phyloP scores from a whole-genome alignment of 495 filamentous ascomycete species.

The Neurospora intermedia region DNA sequence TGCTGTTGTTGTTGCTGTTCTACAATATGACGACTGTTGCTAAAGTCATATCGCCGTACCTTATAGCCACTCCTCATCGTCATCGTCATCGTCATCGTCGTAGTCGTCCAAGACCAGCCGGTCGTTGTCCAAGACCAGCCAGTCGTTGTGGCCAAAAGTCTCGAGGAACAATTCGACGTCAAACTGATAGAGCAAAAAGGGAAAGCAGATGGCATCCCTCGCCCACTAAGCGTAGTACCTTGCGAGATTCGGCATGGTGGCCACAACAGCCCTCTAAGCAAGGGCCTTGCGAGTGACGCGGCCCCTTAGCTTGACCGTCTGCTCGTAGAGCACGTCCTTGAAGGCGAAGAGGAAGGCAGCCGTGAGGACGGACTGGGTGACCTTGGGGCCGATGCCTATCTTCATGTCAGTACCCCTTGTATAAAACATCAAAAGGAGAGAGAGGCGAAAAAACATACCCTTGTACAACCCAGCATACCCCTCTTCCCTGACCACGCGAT shows the following conservation, averaged over 20 bases:
- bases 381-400: conserved; percentile 82
- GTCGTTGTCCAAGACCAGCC: too few relatives aligned
- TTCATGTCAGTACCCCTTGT: too few relatives aligned
- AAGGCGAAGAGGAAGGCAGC: conserved; percentile 96
- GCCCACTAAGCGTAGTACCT: background rate
- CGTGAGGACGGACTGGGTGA: conserved; percentile 91
- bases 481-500: conserved; percentile 72
- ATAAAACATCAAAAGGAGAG: too few relatives aligned
- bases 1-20: background rate
- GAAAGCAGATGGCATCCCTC: background rate
- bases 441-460: conserved; percentile 42
- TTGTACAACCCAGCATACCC: conserved; percentile 86
- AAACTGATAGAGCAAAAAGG: background rate
- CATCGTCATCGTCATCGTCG: too few relatives aligned
- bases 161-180: background rate
- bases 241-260: background rate
- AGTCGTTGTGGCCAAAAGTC: too few relatives aligned
- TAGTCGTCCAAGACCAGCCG: too few relatives aligned
- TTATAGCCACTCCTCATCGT: too few relatives aligned
- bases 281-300: conserved; percentile 31
- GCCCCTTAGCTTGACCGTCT: conserved; percentile 38
- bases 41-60: too few relatives aligned
- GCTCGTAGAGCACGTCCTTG: conserved; percentile 69
- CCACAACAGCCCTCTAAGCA: conserved; percentile 4
- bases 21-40: too few relatives aligned